A percentile compares a stretch with the other conserved stretches of the same genome.
These are phyloP conservation scores for Kodamaea suecica DNA, from an alignment of 1,139 yeast genomes.

Conservation along the genomic window DNA sequence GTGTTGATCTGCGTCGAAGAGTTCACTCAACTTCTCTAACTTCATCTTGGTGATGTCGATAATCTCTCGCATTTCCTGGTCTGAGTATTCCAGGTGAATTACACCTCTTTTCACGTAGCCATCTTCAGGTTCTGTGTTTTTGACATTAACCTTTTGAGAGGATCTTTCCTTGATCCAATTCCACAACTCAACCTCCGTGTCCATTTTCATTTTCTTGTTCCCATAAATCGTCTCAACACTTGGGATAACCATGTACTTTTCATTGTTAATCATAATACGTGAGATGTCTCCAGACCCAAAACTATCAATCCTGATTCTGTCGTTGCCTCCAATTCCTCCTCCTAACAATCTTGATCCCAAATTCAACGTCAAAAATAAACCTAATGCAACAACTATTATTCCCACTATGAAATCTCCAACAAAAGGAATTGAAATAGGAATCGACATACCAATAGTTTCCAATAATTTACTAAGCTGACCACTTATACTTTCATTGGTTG, in stretches of 20 bases:
- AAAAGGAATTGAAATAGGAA: constrained; percentile 27
- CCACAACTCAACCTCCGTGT: constrained; percentile 72
- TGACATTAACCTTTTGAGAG: constrained; percentile 20
- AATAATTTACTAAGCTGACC: constrained; percentile 26
- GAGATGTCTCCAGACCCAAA: constrained; percentile 13
- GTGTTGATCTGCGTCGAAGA: too few relatives aligned
- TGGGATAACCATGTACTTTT: constrained; percentile 47
- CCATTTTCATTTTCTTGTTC: constrained; percentile 30
- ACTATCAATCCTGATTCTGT: constrained; percentile 5
- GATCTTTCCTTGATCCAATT: constrained; percentile 70
- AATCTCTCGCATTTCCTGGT: constrained; percentile 55
- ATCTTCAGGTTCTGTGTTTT: constrained; percentile 8
- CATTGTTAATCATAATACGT: constrained; percentile 36
- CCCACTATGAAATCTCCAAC: constrained; percentile 28
- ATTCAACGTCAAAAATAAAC: constrained; percentile 13
- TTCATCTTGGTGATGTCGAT: constrained; percentile 53
- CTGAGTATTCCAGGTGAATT: constrained; percentile 23
- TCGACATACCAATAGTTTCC: constrained; percentile 27
- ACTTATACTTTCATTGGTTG: constrained; percentile 11
- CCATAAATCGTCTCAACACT: constrained; percentile 40
- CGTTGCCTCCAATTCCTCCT: constrained; percentile 2
- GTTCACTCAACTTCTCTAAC: constrained; percentile 29
- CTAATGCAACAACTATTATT: constrained; percentile 16
- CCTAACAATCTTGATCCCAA: constrained; percentile 10
- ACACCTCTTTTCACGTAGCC: constrained; percentile 9